Percentiles rank a stretch among this genome's conserved stretches.
Evolutionary conservation across 768 basidiomycete genomes (phyloP).

Genomic region (Hygrophorus pudorinus): DNA sequence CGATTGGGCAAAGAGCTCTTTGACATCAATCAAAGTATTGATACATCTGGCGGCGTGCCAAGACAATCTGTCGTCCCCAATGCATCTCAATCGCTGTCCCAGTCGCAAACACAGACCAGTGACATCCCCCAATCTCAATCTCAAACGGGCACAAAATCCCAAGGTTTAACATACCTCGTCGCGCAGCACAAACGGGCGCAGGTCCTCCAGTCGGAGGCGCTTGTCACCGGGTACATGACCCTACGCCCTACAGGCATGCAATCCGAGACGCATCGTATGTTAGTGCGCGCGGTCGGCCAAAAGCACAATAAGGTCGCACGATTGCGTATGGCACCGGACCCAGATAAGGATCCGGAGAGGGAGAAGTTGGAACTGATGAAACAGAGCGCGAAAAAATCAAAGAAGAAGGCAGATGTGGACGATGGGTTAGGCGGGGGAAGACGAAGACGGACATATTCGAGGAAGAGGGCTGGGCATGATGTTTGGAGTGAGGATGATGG

Average conservation of each 20-base stretch:
- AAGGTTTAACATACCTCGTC: conserved; percentile 82
- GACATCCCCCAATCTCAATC: no score
- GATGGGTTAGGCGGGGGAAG: conserved; percentile 38
- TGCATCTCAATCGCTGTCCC: conserved; percentile 28
- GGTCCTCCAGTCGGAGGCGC: conserved; percentile 78
- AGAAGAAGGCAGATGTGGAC: conserved; percentile 43
- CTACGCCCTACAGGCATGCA: conserved; percentile 86
- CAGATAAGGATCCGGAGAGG: conserved; percentile 65
- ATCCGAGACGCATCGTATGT: conserved; percentile 80
- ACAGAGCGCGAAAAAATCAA: conserved; percentile 53
- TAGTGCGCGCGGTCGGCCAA: conserved; percentile 79
- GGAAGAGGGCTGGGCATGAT: conserved; percentile 30
- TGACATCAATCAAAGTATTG: conserved; percentile 74
- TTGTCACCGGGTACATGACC: conserved; percentile 75
- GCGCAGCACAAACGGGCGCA: conserved; percentile 82
- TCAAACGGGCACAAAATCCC: conserved; percentile 31
- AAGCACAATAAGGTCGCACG: conserved; percentile 76
- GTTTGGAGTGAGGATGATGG: conserved; percentile 65
- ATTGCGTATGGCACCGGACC: conserved; percentile 72
- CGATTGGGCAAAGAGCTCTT: conserved; percentile 91
- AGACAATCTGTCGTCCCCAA: conserved; percentile 42
- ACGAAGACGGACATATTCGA: conserved; percentile 31
- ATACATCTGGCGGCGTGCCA: conserved; percentile 60
- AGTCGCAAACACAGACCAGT: conserved; percentile 25
- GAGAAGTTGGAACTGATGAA: conserved; percentile 61